These are phyloP conservation scores for Albugo candida DNA, from an alignment of 352 stramenopile genomes.

Conservation along the genomic window DNA sequence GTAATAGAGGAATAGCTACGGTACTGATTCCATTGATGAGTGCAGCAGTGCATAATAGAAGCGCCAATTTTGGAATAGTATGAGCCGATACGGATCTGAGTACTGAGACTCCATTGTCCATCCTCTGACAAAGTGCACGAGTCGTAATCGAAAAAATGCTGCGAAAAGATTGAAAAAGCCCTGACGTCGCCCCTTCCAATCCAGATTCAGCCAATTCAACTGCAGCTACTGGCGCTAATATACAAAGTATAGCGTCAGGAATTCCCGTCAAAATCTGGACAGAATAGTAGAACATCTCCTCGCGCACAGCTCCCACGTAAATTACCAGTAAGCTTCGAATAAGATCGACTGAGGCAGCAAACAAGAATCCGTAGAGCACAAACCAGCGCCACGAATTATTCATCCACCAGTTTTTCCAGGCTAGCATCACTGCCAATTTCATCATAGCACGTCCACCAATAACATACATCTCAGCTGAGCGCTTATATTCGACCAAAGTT, in stretches of 20 bases:
- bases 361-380: constrained; percentile 7
- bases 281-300: constrained; percentile 17
- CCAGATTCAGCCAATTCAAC: constrained; percentile 31
- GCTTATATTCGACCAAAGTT: constrained; percentile 15
- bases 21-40: background rate
- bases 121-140: constrained; percentile 22
- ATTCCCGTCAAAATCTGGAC: constrained; percentile 19
- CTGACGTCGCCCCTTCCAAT: constrained; percentile 30
- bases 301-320: constrained; percentile 16
- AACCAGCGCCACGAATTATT: constrained; percentile 24
- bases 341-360: constrained; percentile 19
- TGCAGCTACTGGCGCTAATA: constrained; percentile 17
- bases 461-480: constrained; percentile 21
- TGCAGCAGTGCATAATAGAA: too few species aligned
- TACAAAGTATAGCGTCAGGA: constrained; percentile 17
- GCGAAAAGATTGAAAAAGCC: constrained; percentile 28
- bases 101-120: constrained; percentile 15
- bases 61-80: too few species aligned
- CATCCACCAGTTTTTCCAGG: constrained; percentile 26
- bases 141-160: constrained; percentile 26
- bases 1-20: constrained; percentile 20
- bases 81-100: too few species aligned
- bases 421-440: constrained; percentile 17
- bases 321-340: constrained; percentile 20
- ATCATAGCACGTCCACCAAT: constrained; percentile 27